phyloP scores from a whole-genome alignment of 805 yeast genomes.

The Candida sakaeoensis region DNA sequence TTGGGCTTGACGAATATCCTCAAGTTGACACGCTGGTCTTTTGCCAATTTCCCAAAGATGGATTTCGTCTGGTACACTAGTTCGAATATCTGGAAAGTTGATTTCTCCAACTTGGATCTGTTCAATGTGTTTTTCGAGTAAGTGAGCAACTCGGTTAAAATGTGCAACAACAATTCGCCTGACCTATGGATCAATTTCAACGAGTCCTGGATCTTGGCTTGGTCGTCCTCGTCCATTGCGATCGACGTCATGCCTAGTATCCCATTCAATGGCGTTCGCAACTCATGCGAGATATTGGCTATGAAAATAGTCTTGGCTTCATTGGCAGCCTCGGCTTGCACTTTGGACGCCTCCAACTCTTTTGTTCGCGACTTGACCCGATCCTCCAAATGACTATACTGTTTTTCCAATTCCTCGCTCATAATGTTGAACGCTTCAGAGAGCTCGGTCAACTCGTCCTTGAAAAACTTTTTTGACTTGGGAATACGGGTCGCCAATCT shows the following conservation, averaged over 20 bases:
- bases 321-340: conserved; percentile 90
- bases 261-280: conserved; percentile 94
- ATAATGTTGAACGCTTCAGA: conserved; percentile 87
- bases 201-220: conserved; percentile 63
- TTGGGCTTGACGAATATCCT: conserved; percentile 62
- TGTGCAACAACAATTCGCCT: conserved; percentile 85
- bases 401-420: conserved; percentile 83
- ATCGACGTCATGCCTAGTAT: conserved; percentile 93
- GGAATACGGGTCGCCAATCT: conserved; percentile 36
- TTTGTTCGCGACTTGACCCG: conserved; percentile 82
- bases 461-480: conserved; percentile 45
- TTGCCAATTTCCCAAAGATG: conserved; percentile 77
- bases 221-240: conserved; percentile 82
- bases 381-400: conserved; percentile 81
- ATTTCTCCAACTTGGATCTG: conserved; percentile 75
- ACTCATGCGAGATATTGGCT: conserved; percentile 48
- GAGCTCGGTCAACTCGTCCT: conserved; percentile 84
- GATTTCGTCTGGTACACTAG: conserved; percentile 81
- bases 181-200: conserved; percentile 81
- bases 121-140: conserved; percentile 90
- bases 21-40: conserved; percentile 70
- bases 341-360: conserved; percentile 83
- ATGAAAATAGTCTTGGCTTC: conserved; percentile 77
- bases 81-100: conserved; percentile 75
- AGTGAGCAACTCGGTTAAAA: conserved; percentile 84